Percentiles rank a stretch among this genome's conserved stretches.
Evolutionary conservation across 164 flowering plant species (phyloP).

Genomic region (grape (Vitis vinifera)): DNA sequence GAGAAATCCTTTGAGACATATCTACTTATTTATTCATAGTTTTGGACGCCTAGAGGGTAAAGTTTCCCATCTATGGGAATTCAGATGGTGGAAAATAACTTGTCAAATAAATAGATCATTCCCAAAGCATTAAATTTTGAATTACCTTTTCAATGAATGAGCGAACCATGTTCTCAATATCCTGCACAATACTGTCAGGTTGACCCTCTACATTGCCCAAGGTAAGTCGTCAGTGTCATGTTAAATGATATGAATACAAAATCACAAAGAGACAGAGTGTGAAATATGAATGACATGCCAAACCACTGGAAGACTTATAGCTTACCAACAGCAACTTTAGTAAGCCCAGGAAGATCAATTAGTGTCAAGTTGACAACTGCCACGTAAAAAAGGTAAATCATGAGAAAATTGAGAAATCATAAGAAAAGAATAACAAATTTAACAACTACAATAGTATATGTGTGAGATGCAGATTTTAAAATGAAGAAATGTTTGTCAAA

Average conservation of each 20-base stretch:
- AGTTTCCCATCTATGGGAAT: not conserved
- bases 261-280: not conserved
- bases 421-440: not conserved
- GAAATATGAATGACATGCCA: not conserved
- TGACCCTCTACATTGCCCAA: slow-evolving; percentile 57
- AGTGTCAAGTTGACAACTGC: slow-evolving; percentile 59
- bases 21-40: too few relatives aligned
- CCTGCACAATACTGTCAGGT: slow-evolving; percentile 72
- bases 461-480: not conserved
- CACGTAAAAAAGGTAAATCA: not conserved
- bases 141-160: slow-evolving; percentile 84
- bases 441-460: not conserved
- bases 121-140: not conserved
- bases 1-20: too few relatives aligned
- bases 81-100: not conserved
- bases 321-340: slow-evolving; percentile 57
- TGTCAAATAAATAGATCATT: not conserved
- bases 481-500: not conserved
- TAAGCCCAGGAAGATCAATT: slow-evolving; percentile 57
- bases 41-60: not conserved
- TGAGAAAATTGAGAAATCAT: not conserved
- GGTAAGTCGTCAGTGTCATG: slow-evolving; percentile 1
- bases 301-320: not conserved
- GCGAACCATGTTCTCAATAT: slow-evolving; percentile 88
- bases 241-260: not conserved